These are phyloP conservation scores for Hygrophila difformis DNA, from an alignment of 257 asterid genomes.

Conservation along the genomic window DNA sequence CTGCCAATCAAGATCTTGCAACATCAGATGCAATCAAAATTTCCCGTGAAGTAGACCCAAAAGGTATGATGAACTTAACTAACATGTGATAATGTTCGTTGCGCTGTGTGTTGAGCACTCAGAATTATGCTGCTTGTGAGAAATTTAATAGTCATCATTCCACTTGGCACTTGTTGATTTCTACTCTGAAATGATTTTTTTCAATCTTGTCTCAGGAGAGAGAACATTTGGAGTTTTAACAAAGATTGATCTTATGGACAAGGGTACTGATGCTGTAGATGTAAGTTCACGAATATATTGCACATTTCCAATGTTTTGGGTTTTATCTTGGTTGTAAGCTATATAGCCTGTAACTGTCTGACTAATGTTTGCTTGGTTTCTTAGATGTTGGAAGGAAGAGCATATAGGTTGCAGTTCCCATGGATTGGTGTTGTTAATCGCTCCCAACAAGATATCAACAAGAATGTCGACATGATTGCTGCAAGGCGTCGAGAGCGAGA, in stretches of 20 bases:
- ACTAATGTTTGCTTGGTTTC: constrained; percentile 15
- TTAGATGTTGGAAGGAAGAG: constrained; percentile 89
- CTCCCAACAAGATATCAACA: constrained; percentile 92
- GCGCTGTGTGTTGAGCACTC: no score
- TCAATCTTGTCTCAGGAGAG: constrained; percentile 52
- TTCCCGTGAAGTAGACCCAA: constrained; percentile 86
- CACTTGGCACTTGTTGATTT: background rate
- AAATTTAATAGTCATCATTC: no score
- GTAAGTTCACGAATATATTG: constrained; percentile 36
- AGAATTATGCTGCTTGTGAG: background rate
- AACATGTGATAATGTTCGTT: background rate
- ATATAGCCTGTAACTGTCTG: constrained; percentile 6
- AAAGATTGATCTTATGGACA: constrained; percentile 93
- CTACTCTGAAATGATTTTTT: background rate
- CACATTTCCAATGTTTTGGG: background rate
- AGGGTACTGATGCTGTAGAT: constrained; percentile 93
- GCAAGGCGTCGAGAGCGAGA: constrained; percentile 93
- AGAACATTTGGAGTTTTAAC: constrained; percentile 88
- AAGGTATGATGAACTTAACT: constrained; percentile 32
- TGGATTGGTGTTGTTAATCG: constrained; percentile 99
- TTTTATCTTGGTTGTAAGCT: background rate
- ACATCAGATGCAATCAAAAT: constrained; percentile 91
- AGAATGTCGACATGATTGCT: constrained; percentile 94
- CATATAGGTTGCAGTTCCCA: constrained; percentile 87
- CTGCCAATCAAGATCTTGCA: constrained; percentile 96